A percentile compares a stretch with the other conserved stretches of the same genome.
Conservation (phyloP, 2,329 filamentous ascomycete genomes). For the Beauveria asiatica region DNA sequence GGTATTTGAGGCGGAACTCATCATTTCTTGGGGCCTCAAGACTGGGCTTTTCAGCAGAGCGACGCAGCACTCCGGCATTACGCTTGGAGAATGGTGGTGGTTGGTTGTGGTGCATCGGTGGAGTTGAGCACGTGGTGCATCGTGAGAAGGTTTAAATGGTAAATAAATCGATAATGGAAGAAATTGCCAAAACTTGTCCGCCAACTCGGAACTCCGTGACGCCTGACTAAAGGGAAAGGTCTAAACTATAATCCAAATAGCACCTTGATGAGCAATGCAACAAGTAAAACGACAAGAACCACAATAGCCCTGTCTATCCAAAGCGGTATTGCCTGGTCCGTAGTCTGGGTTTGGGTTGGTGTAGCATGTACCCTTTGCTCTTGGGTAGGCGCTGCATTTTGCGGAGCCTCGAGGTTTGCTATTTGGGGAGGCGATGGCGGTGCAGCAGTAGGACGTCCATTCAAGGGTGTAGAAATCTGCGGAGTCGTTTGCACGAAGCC, state of each 20-base stretch:
- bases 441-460: not conserved
- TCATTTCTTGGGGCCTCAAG: constrained; percentile 49
- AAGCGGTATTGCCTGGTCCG: constrained; percentile 46
- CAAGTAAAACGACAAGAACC: constrained; percentile 59
- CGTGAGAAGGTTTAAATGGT: not conserved
- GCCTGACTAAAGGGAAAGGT: not conserved
- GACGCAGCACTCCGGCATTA: constrained; percentile 32
- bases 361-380: constrained; percentile 11
- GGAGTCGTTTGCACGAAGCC: constrained; percentile 47
- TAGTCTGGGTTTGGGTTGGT: constrained; percentile 7
- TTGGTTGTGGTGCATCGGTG: constrained; percentile 33
- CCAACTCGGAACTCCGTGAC: not conserved
- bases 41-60: constrained; percentile 42
- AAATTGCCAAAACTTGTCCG: not conserved
- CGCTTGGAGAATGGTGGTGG: constrained; percentile 61
- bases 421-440: not conserved
- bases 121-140: not conserved
- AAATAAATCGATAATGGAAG: not conserved
- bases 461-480: constrained; percentile 12
- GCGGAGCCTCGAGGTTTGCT: constrained; percentile 11
- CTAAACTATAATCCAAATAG: constrained; percentile 23
- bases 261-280: constrained; percentile 59
- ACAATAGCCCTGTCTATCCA: constrained; percentile 81
- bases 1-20: constrained; percentile 51
- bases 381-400: constrained; percentile 9